Conservation (phyloP, 192 early-diverging fungal species). For the Linderina pennispora region DNA sequence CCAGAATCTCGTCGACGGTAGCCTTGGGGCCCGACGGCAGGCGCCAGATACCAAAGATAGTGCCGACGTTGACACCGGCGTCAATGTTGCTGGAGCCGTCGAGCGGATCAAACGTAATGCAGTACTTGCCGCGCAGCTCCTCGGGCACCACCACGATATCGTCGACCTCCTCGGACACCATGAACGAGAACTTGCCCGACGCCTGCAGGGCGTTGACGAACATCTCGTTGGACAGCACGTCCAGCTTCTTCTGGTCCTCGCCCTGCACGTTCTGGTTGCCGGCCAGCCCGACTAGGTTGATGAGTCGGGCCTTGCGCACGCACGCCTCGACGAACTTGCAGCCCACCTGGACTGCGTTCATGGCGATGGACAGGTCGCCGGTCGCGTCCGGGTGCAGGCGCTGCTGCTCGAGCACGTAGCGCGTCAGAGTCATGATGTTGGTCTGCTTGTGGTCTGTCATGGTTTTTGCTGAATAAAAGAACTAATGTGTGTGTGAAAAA, state of each 20-base stretch:
- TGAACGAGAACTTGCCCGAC: conserved; percentile 83
- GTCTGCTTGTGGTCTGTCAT: conserved; percentile 65
- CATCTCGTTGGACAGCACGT: conserved; percentile 96
- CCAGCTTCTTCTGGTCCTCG: conserved; percentile 95
- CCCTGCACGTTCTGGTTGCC: conserved; percentile 87
- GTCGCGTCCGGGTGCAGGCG: conserved; percentile 77
- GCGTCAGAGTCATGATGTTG: conserved; percentile 90
- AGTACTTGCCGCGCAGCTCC: conserved; percentile 79
- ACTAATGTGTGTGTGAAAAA: no score
- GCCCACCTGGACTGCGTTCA: conserved; percentile 84
- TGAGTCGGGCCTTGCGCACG: conserved; percentile 91
- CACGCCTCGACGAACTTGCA: conserved; percentile 98
- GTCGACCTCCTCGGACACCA: conserved; percentile 97
- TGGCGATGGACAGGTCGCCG: conserved; percentile 89
- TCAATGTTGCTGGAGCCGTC: conserved; percentile 98
- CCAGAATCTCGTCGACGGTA: conserved; percentile 71
- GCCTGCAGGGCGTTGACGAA: conserved; percentile 90
- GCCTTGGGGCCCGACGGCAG: conserved; percentile 50
- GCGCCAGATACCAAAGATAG: conserved; percentile 97
- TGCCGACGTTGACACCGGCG: conserved; percentile 96
- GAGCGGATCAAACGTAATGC: conserved; percentile 95
- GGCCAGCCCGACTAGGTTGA: conserved; percentile 92
- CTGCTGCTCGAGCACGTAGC: conserved; percentile 89
- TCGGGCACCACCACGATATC: conserved; percentile 84
- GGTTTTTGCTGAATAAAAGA: no score